Percentiles rank a stretch among this genome's conserved stretches.
These are phyloP conservation scores for Boletus rubroflammeus DNA, from an alignment of 768 basidiomycete genomes.

Conservation along the genomic window DNA sequence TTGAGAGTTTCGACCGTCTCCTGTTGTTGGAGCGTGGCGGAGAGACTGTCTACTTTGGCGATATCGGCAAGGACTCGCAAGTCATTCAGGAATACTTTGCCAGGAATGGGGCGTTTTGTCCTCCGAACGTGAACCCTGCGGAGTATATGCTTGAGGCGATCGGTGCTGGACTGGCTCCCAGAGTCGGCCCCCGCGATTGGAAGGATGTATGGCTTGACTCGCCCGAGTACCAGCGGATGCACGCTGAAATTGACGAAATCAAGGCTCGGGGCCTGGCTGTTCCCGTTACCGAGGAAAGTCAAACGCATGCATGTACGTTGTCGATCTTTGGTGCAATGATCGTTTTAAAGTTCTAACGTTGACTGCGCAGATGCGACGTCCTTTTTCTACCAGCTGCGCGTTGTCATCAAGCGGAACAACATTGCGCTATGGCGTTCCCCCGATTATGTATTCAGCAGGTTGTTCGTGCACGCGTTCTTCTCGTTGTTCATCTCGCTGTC, in stretches of 20 bases:
- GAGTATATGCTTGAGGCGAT: constrained; percentile 85
- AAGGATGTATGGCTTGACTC: constrained; percentile 80
- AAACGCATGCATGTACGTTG: constrained; percentile 47
- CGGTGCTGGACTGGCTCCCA: constrained; percentile 73
- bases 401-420: constrained; percentile 65
- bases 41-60: constrained; percentile 91
- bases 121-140: constrained; percentile 72
- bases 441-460: constrained; percentile 79
- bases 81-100: constrained; percentile 75
- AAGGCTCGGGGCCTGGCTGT: constrained; percentile 45
- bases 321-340: background rate
- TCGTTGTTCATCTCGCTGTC: constrained; percentile 73
- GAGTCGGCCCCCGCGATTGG: constrained; percentile 81
- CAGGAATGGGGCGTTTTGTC: constrained; percentile 65
- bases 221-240: constrained; percentile 46
- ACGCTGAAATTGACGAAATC: constrained; percentile 44
- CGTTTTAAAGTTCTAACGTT: constrained; percentile 1
- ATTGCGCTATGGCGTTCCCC: constrained; percentile 77
- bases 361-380: constrained; percentile 62
- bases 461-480: constrained; percentile 71
- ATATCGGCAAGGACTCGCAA: constrained; percentile 71
- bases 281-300: constrained; percentile 38
- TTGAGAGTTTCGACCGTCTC: constrained; percentile 80
- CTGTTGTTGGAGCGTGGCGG: constrained; percentile 73
- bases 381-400: constrained; percentile 68